Base-by-base conservation (phyloP, 257 asterid genomes). In the Salvia splendens region DNA sequence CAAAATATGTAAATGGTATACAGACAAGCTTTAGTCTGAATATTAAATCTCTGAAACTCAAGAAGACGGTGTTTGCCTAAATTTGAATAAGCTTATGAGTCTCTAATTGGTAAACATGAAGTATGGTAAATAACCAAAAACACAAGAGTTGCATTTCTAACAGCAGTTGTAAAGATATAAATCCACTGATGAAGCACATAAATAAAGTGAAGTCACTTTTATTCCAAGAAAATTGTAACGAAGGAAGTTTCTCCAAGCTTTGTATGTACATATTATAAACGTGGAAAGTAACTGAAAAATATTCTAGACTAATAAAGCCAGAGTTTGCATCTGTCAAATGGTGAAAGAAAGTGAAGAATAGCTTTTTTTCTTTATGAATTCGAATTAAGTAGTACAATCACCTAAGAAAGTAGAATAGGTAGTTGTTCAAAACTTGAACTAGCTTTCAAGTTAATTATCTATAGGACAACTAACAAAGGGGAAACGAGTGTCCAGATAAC, bases 21-120 rank as follows among this genome's bases (percentile, higher is more conserved):
- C 2, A 30, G 59, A 54, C 50, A 64, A 32, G 28, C 46, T 15
- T 9, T 16, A 3, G 14, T 38, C 15, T 16, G 56, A 50, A 50
- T 6, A 50, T 46, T 57, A 43, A 36, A 5, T 41, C 20, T n/a
- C 32, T 11, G 11, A 5, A 20, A 15, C 32, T 15, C 6, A 30
- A 69, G 59, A 56, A 15, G 38, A 11, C 9, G 48, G 48, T 51
- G 38, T 62, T 51, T 28, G 57, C 57, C 35, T 15, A 32, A 42
- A 28, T 51, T 5, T 15, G 40, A 28, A 62, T 5, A 11, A 49
- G 24, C 38, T 24, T 24, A 46, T 5, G 41, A 55, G 56, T 73
- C 42, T 47, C 20, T 47, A 64, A 74, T 35, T 30, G 55, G 61
- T 53, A 47, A 53, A 35, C 42, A 55, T 55, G 12, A 55, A 55